Base-by-base conservation (phyloP, 768 basidiomycete genomes). In the Mycena indigotica region DNA sequence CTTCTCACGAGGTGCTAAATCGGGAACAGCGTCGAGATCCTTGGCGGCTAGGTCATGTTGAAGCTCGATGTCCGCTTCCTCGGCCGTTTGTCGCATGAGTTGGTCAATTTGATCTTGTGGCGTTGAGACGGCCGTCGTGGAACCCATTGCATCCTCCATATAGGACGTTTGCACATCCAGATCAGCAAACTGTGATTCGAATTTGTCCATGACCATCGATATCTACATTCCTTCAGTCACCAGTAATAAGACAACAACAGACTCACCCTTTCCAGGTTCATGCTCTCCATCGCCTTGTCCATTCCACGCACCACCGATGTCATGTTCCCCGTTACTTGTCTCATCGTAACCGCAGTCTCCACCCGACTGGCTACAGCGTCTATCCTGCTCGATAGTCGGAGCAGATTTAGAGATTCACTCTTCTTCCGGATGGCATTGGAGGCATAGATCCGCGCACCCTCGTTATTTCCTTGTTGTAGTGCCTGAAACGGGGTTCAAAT, bases 381-480 rank as follows among this genome's bases (percentile, higher is more conserved):
- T 73, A 98, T 91, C 25, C 95, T 84, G 67, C 93, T 95, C 0
- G 89, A 86, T 49, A 99, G 75, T 45, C 96, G 83, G 5, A 99
- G 84, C 5, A 99, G 80, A 73, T 98, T 98, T 66, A 99, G 76
- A 0, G 89, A 77, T 70, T 99, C 97, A 59, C 85, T 91, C 83
- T 98, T 98, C 86, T 99, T 99, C 49, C 97, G 84, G 69, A 99
- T 99, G 50, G 96, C 93, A 65, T 98, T 99, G 25, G 94, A 88
- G 30, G 97, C 97, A 72, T 98, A 98, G 80, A 99, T 98, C 61
- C 93, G 84, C 21, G 97, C 97, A 46, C 96, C 95, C 53, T 99
- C 97, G 55, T 84, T 92, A 75, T 99, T 98, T 48, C 95, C 94
- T 74, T 98, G 95, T 69, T 92, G 89, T 19, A 99, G 80, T 5